Conservation (phyloP, 2,329 filamentous ascomycete species). For the Venturia nashicola region DNA sequence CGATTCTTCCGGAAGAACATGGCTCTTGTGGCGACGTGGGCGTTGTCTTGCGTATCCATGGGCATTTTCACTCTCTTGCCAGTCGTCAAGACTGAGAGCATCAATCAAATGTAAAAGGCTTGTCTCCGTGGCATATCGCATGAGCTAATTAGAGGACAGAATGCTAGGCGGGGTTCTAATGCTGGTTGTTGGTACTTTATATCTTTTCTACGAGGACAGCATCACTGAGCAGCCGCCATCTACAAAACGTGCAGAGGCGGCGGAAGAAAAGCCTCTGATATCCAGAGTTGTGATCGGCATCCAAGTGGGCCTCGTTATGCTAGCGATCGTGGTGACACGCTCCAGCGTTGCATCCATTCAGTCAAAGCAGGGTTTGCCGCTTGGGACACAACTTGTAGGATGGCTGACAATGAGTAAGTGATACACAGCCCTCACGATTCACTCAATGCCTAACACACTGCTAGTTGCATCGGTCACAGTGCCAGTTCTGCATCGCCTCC, state of each 20-base stretch:
- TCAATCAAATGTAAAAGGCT: conserved; percentile 55
- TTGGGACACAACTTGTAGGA: conserved; percentile 77
- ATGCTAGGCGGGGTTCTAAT: conserved; percentile 67
- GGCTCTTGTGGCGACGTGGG: conserved; percentile 58
- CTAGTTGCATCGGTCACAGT: conserved; percentile 61
- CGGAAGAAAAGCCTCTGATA: conserved; percentile 28
- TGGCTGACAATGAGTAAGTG: conserved; percentile 63
- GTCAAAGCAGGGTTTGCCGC: conserved; percentile 70
- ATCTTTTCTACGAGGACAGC: conserved; percentile 66
- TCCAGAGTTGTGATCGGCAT: conserved; percentile 51
- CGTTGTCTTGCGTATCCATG: conserved; percentile 66
- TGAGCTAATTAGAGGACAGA: conserved; percentile 29
- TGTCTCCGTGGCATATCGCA: not conserved
- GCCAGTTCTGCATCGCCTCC: conserved; percentile 68
- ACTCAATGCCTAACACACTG: conserved; percentile 12
- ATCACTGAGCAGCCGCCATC: conserved; percentile 34
- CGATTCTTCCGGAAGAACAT: conserved; percentile 58
- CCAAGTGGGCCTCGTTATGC: conserved; percentile 67
- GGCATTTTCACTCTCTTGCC: conserved; percentile 82
- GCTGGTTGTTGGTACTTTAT: conserved; percentile 61
- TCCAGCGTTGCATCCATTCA: conserved; percentile 79
- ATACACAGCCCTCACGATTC: conserved; percentile 12
- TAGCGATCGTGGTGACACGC: conserved; percentile 76
- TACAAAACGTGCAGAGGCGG: conserved; percentile 17
- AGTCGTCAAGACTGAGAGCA: conserved; percentile 71